Evolutionary conservation across 305 asterid genomes (phyloP), one percentile per base, ranked within the genome.

Genomic region (Fraxinus latifolia): DNA sequence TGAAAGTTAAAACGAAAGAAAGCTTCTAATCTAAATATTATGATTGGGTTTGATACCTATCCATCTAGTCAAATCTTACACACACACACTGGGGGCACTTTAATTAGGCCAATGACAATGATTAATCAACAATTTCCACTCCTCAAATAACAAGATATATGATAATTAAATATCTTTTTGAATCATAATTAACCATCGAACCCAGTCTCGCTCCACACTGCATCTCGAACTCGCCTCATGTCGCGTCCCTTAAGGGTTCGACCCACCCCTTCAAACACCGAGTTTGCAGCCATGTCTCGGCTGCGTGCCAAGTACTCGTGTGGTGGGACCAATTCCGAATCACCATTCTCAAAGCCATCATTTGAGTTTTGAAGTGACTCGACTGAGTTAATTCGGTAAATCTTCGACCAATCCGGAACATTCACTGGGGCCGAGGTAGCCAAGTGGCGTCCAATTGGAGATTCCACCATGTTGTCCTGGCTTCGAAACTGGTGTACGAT

Each of bases 201-300:
- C 71, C 98, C 97, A 81, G 98, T 95, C 81, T 91, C 98, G 71
- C 95, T 93, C 98, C 98, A 95, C 2, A 95, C 98, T 0, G 98
- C 98, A 74, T 93, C 98, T 15, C 98, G 88, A 3, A 95, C 98
- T 74, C 98, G 92, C 42, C 98, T 93, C 93, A 92, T 0, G 80
- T 95, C 98, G 42, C 98, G 87, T 0, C 98, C 98, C 89, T 95
- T 95, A 5, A 95, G 91, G 1, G 98, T 95, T 0, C 98, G 89
- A 0, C 98, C 98, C 50, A 92, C 93, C 0, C 98, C 98, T 77
- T 89, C 98, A 8, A 90, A 91, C 19, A 93, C 96, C 1, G 98
- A 93, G 81, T 91, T 86, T 0, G 97, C 88, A 0, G 94, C 89
- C 1, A 77, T 62, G 76, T 80, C 86, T 19, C 93, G 82, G 83